Conservation (phyloP, 805 yeast species). For the Lipomyces chichibuensis region DNA sequence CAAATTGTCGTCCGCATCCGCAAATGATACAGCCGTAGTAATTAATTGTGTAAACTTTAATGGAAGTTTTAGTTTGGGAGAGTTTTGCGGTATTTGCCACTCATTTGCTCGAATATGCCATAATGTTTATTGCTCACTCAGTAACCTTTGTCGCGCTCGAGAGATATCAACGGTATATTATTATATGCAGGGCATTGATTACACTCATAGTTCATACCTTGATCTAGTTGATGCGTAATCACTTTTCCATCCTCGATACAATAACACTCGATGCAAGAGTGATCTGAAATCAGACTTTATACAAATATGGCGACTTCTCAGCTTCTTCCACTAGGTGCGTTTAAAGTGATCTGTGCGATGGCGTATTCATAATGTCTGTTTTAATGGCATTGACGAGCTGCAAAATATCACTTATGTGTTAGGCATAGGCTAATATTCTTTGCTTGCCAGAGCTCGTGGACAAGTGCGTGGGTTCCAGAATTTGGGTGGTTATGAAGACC, state of each 20-base stretch:
- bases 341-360: neutral
- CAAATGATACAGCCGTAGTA: no score
- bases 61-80: no score
- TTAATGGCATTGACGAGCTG: neutral
- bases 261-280: neutral
- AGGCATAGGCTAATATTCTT: neutral
- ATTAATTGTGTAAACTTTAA: no score
- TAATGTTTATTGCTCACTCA: no score
- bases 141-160: no score
- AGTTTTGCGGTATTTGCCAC: no score
- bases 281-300: neutral
- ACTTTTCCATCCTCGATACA: neutral
- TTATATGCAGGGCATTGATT: no score
- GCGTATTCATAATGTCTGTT: neutral
- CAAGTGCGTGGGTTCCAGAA: slow-evolving; percentile 76
- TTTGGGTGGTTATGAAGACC: slow-evolving; percentile 69
- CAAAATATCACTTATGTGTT: neutral
- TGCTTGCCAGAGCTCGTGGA: slow-evolving; percentile 86
- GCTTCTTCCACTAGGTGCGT: slow-evolving; percentile 34
- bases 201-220: neutral
- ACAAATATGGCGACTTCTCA: slow-evolving; percentile 32
- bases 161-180: no score
- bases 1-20: no score
- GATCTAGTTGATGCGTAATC: neutral
- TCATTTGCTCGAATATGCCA: no score